These are phyloP conservation scores for Litsea cubeba DNA, from an alignment of 164 flowering plant species.

Conservation along the genomic window DNA sequence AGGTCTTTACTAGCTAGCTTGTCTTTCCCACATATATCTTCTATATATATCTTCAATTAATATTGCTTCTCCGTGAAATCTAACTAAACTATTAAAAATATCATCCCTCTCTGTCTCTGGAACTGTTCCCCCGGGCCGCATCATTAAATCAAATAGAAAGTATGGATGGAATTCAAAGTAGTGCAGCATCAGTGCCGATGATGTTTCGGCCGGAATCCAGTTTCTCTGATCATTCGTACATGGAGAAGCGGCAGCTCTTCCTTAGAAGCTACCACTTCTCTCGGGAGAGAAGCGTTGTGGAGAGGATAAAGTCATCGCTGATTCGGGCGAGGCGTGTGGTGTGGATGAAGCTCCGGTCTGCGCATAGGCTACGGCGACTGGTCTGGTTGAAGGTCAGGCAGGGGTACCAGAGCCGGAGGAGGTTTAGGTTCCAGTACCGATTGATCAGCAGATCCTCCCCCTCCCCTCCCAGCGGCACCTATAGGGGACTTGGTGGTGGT, in stretches of 20 bases:
- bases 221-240: slow-evolving; percentile 6
- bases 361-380: slow-evolving; percentile 29
- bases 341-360: slow-evolving; percentile 35
- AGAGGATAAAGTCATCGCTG: slow-evolving; percentile 37
- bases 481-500: too few relatives aligned
- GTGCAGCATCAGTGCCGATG: background rate
- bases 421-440: slow-evolving; percentile 14
- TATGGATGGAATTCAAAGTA: too few relatives aligned
- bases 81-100: too few relatives aligned
- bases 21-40: too few relatives aligned
- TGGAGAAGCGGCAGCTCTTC: slow-evolving; percentile 63
- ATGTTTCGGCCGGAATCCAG: slow-evolving; percentile 7
- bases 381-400: slow-evolving; percentile 38
- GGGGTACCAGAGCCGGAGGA: slow-evolving; percentile 22
- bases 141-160: too few relatives aligned
- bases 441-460: slow-evolving; percentile 12
- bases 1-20: too few relatives aligned
- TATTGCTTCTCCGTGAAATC: too few relatives aligned
- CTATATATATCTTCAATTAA: too few relatives aligned
- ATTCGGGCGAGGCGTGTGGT: slow-evolving; percentile 36
- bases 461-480: too few relatives aligned
- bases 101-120: too few relatives aligned
- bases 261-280: slow-evolving; percentile 67
- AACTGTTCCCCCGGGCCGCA: too few relatives aligned
- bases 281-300: slow-evolving; percentile 37